A percentile compares a stretch with the other conserved stretches of the same genome.
Conservation (phyloP, 2,329 filamentous ascomycete species). For the Westerdykella sp. region DNA sequence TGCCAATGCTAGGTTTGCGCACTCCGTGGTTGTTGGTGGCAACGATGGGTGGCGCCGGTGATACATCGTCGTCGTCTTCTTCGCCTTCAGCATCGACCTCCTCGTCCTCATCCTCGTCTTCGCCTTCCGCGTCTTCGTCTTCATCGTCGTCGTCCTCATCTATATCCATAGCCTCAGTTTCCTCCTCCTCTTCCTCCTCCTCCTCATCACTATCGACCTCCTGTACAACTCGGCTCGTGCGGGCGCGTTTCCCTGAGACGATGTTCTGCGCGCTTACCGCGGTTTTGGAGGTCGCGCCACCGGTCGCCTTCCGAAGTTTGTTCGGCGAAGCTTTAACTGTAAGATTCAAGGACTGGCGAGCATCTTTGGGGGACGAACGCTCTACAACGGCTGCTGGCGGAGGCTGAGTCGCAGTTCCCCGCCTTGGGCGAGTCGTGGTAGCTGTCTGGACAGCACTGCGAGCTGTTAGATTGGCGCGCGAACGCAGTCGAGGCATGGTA, state of each 20-base stretch:
- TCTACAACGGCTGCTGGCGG: slow-evolving; percentile 34
- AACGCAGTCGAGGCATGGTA: slow-evolving; percentile 19
- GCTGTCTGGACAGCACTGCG: slow-evolving; percentile 32
- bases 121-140: slow-evolving; percentile 26
- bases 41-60: slow-evolving; percentile 23
- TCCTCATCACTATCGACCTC: slow-evolving; percentile 41
- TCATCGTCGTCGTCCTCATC: slow-evolving; percentile 26
- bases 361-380: slow-evolving; percentile 37
- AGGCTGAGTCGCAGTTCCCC: slow-evolving; percentile 30
- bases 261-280: slow-evolving; percentile 33
- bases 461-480: slow-evolving; percentile 32
- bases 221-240: slow-evolving; percentile 35
- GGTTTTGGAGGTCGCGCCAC: slow-evolving; percentile 24
- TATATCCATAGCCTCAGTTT: slow-evolving; percentile 26
- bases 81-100: slow-evolving; percentile 36
- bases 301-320: slow-evolving; percentile 45
- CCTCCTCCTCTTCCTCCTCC: slow-evolving; percentile 31
- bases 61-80: slow-evolving; percentile 31
- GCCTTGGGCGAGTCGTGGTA: slow-evolving; percentile 34
- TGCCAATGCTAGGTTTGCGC: slow-evolving; percentile 33
- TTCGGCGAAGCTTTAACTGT: slow-evolving; percentile 47
- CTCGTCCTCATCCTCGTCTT: slow-evolving; percentile 35
- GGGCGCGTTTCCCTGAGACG: slow-evolving; percentile 35
- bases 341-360: slow-evolving; percentile 42
- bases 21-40: slow-evolving; percentile 17